A percentile compares a stretch with the other conserved stretches of the same genome.
These are phyloP conservation scores for Rosa multiflora DNA, from an alignment of 306 rosid genomes.

Conservation along the genomic window DNA sequence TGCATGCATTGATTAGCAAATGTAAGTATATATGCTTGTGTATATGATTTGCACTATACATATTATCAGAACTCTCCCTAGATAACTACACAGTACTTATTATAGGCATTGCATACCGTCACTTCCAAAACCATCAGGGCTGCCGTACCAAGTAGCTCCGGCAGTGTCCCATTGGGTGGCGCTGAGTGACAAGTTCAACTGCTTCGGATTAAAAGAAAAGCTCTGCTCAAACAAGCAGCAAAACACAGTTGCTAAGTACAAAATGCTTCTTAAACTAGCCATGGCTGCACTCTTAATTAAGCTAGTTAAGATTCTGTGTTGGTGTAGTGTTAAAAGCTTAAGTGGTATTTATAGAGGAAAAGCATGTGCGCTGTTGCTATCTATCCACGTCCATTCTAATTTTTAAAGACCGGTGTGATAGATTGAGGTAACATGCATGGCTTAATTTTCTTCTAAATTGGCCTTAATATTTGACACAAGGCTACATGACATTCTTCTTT, in stretches of 20 bases:
- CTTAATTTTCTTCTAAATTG: not conserved
- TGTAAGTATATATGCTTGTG: not conserved
- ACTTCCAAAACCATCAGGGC: slow-evolving; percentile 38
- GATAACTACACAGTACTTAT: not conserved
- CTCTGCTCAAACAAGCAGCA: slow-evolving; percentile 28
- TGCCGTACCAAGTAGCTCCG: slow-evolving; percentile 54
- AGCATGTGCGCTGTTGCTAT: not conserved
- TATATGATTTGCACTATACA: not conserved
- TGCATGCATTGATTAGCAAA: slow-evolving; percentile 5
- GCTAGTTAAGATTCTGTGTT: not conserved
- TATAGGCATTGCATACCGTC: slow-evolving; percentile 22
- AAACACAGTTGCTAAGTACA: slow-evolving; percentile 13
- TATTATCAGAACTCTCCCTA: not conserved
- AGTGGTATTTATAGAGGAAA: slow-evolving; percentile 20
- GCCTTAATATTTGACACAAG: not conserved
- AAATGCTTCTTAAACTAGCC: not conserved
- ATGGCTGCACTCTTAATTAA: not conserved
- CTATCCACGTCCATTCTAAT: not conserved
- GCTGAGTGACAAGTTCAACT: slow-evolving; percentile 25
- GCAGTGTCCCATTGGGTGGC: slow-evolving; percentile 35
- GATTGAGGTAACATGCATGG: slow-evolving; percentile 1
- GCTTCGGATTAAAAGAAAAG: slow-evolving; percentile 22
- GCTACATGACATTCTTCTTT: not conserved
- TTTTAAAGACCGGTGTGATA: not conserved
- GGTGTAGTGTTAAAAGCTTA: not conserved